Percentiles rank a stretch among this genome's conserved stretches.
These are phyloP conservation scores for Blastobotrys capitulatus DNA, from an alignment of 1,139 yeast species.

Conservation along the genomic window DNA sequence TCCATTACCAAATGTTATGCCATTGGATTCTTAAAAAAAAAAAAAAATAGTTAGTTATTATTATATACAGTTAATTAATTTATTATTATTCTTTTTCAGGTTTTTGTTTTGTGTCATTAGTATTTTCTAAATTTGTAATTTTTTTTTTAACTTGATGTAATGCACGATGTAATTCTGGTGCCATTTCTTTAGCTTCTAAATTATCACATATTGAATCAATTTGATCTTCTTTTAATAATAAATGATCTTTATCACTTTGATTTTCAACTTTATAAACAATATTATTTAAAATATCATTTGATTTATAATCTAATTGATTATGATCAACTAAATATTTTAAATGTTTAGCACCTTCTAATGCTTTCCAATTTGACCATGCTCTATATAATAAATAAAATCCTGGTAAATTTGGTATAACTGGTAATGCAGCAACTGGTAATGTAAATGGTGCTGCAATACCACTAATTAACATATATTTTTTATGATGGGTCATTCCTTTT, in stretches of 20 bases:
- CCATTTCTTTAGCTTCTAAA: constrained; percentile 25
- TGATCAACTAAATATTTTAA: constrained; percentile 45
- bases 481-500: constrained; percentile 40
- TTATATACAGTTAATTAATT: not conserved
- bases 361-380: constrained; percentile 78
- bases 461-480: constrained; percentile 43
- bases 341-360: constrained; percentile 70
- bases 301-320: constrained; percentile 22
- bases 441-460: constrained; percentile 69
- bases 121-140: not conserved
- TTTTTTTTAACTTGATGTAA: constrained; percentile 22
- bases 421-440: constrained; percentile 73
- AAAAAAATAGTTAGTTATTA: constrained; percentile 1
- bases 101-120: too few relatives aligned
- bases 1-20: constrained; percentile 67
- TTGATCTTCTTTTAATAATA: constrained; percentile 21
- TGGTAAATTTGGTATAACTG: constrained; percentile 92
- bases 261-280: constrained; percentile 12
- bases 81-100: not conserved
- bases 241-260: constrained; percentile 12
- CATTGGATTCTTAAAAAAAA: too few relatives aligned
- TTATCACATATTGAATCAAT: constrained; percentile 23
- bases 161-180: constrained; percentile 26
- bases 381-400: constrained; percentile 83
- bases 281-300: constrained; percentile 18